Percentiles rank a stretch among this genome's conserved stretches.
phyloP scores from a whole-genome alignment of 164 flowering plant species.

The Vitis vinifera region DNA sequence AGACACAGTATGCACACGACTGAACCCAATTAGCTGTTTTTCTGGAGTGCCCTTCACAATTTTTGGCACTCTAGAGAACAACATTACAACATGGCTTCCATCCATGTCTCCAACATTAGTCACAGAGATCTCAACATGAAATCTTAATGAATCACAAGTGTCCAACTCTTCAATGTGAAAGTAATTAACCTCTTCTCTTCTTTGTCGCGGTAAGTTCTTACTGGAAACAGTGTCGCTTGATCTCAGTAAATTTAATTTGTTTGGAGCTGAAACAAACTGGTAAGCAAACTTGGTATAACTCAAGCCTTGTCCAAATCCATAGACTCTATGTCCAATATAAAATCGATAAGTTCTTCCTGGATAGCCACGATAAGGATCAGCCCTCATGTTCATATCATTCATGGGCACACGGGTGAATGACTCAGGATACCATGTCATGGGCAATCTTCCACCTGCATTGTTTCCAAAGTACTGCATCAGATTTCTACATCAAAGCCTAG shows the following conservation, averaged over 20 bases:
- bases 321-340: conserved; percentile 64
- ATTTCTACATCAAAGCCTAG: background rate
- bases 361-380: conserved; percentile 67
- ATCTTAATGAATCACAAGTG: conserved; percentile 58
- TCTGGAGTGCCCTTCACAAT: conserved; percentile 49
- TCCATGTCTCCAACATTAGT: conserved; percentile 65
- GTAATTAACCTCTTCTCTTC: conserved; percentile 27
- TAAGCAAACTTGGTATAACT: conserved; percentile 65
- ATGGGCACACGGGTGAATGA: conserved; percentile 75
- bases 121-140: conserved; percentile 52
- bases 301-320: conserved; percentile 75
- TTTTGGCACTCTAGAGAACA: conserved; percentile 46
- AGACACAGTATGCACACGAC: conserved; percentile 46
- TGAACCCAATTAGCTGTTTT: conserved; percentile 74
- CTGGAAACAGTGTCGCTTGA: conserved; percentile 9
- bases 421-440: conserved; percentile 96
- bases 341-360: conserved; percentile 94
- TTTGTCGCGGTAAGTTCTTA: conserved; percentile 19
- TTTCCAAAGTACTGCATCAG: conserved; percentile 1
- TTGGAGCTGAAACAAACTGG: conserved; percentile 58
- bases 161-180: conserved; percentile 45
- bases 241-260: conserved; percentile 33
- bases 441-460: conserved; percentile 78
- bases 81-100: conserved; percentile 74
- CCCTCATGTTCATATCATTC: conserved; percentile 89